Evolutionary conservation across 1,284 basidiomycete genomes (phyloP).

Genomic region (Ceratobasidium sp.): DNA sequence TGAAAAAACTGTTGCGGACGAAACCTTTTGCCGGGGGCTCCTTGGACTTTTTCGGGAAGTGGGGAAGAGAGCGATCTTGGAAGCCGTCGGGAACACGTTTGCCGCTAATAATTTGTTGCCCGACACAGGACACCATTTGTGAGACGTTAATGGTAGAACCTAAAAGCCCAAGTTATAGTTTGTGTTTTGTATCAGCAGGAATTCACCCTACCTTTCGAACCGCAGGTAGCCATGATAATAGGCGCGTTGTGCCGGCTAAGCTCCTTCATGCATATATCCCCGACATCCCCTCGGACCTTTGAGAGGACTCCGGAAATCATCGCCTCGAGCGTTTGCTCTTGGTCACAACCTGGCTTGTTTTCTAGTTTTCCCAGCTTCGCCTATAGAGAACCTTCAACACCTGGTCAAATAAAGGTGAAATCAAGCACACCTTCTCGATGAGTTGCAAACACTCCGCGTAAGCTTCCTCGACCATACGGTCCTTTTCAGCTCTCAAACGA

Average conservation of each 20-base stretch:
- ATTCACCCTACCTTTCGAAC: slow-evolving; percentile 84
- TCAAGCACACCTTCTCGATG: slow-evolving; percentile 63
- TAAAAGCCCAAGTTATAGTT: slow-evolving; percentile 50
- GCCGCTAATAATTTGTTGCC: slow-evolving; percentile 98
- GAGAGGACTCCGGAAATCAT: slow-evolving; percentile 93
- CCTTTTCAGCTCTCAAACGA: slow-evolving; percentile 80
- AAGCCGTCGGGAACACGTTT: slow-evolving; percentile 99
- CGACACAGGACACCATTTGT: slow-evolving; percentile 99
- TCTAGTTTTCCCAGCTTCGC: slow-evolving; percentile 94
- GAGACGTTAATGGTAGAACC: slow-evolving; percentile 99
- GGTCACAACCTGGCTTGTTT: slow-evolving; percentile 95
- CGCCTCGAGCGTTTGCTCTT: slow-evolving; percentile 96
- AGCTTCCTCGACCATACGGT: slow-evolving; percentile 84
- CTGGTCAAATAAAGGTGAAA: background rate
- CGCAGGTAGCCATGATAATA: slow-evolving; percentile 98
- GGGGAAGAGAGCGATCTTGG: slow-evolving; percentile 97
- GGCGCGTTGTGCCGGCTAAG: slow-evolving; percentile 96
- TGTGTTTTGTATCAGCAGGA: background rate
- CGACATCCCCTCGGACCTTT: slow-evolving; percentile 93
- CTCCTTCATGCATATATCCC: slow-evolving; percentile 98
- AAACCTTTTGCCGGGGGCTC: slow-evolving; percentile 98
- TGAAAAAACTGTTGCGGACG: slow-evolving; percentile 96
- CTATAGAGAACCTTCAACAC: background rate
- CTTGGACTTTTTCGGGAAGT: slow-evolving; percentile 97
- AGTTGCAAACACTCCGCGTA: slow-evolving; percentile 88